Conservation (phyloP, 495 filamentous ascomycete genomes). For the Xylaria curta region DNA sequence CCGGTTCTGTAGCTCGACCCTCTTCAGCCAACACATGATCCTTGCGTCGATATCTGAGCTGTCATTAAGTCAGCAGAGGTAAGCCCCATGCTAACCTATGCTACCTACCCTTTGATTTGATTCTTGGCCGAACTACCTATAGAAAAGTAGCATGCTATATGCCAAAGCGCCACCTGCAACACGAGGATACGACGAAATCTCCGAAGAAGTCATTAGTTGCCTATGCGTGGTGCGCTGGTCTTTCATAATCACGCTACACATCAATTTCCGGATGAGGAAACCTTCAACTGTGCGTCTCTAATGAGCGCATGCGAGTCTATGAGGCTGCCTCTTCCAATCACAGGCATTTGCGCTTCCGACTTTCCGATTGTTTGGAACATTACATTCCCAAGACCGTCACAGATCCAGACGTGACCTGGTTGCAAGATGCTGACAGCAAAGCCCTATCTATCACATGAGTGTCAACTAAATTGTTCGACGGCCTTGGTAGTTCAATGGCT, state of each 20-base stretch:
- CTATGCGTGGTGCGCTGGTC: neutral
- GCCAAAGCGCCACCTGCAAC: slow-evolving; percentile 9
- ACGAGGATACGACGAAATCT: slow-evolving; percentile 14
- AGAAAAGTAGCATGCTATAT: neutral
- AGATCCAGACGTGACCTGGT: neutral
- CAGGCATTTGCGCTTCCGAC: slow-evolving; percentile 4
- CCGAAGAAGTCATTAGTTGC: neutral
- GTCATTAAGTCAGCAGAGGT: slow-evolving; percentile 6
- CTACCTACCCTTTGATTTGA: slow-evolving; percentile 1
- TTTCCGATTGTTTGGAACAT: slow-evolving; percentile 11
- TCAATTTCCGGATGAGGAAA: slow-evolving; percentile 18
- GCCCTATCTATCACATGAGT: slow-evolving; percentile 17
- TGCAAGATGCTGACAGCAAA: slow-evolving; percentile 8
- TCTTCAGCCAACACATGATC: slow-evolving; percentile 19
- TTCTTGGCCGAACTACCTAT: slow-evolving; percentile 6
- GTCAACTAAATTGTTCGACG: neutral
- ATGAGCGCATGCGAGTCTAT: neutral
- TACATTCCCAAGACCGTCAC: neutral
- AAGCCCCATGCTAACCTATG: neutral
- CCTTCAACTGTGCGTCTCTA: neutral
- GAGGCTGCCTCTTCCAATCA: neutral
- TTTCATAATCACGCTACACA: neutral
- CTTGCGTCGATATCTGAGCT: slow-evolving; percentile 23
- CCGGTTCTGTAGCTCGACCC: slow-evolving; percentile 17
- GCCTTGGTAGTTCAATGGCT: neutral